Percentiles rank a stretch among this genome's conserved stretches.
Conservation (phyloP, 176 grass and related monocot species). For the Aegilops longissima region DNA sequence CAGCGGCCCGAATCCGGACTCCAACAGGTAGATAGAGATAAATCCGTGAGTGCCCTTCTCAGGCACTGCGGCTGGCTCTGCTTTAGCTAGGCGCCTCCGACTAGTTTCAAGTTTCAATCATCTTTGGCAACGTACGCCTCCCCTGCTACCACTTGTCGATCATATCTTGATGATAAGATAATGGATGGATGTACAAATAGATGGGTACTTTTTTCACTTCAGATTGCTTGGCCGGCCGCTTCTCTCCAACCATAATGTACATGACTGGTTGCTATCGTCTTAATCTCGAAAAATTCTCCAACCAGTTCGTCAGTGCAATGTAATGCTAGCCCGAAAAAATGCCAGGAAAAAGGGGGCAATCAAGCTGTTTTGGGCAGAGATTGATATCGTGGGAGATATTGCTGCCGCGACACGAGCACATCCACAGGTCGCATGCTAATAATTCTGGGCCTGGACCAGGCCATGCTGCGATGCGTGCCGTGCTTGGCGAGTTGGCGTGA, state of each 20-base stretch:
- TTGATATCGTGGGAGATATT: not conserved
- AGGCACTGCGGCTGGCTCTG: not conserved
- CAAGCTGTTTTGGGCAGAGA: not conserved
- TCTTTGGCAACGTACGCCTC: not conserved
- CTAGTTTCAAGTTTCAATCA: not conserved
- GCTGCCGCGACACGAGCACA: not conserved
- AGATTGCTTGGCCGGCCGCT: not conserved
- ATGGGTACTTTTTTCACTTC: not conserved
- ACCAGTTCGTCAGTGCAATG: too few species aligned
- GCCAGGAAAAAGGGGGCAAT: not conserved
- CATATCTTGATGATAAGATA: not conserved
- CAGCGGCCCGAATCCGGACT: conserved; percentile 71
- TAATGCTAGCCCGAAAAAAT: not conserved
- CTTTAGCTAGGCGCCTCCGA: not conserved
- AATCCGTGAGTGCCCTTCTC: not conserved
- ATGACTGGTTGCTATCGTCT: too few species aligned
- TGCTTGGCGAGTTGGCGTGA: not conserved
- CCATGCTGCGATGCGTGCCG: not conserved
- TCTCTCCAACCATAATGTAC: too few species aligned
- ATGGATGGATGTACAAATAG: conserved; percentile 33
- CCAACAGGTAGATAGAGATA: conserved; percentile 42
- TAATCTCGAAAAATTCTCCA: too few species aligned
- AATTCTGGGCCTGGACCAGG: conserved; percentile 25
- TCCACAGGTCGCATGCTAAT: not conserved
- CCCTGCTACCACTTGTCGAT: not conserved